Percentiles rank a stretch among this genome's conserved stretches.
Conservation (phyloP, 192 early-diverging fungal species). For the Chytriomyces confervae region DNA sequence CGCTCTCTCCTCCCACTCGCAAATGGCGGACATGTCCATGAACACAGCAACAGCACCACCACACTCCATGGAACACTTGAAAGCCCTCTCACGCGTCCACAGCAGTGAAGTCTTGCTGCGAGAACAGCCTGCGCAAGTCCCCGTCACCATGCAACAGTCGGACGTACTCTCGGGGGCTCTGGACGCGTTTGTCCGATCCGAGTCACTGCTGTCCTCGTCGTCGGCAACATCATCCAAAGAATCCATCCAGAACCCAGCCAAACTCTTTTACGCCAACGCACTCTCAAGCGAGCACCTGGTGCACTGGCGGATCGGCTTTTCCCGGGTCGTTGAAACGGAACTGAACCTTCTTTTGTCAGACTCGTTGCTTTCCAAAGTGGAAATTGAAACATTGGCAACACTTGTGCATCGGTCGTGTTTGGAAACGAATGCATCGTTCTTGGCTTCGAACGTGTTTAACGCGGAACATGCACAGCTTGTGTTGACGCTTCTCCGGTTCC, state of each 20-base stretch:
- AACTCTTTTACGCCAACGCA: neutral
- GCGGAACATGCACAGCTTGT: neutral
- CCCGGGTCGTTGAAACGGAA: neutral
- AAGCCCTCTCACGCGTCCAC: too few relatives aligned
- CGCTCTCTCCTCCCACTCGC: too few relatives aligned
- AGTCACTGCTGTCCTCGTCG: neutral
- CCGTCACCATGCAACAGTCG: too few relatives aligned
- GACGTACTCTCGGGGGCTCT: too few relatives aligned
- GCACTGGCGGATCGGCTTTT: neutral
- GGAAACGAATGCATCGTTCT: neutral
- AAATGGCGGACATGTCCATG: too few relatives aligned
- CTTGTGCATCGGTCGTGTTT: neutral
- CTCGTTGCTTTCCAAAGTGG: neutral
- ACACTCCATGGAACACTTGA: too few relatives aligned
- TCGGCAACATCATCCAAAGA: neutral
- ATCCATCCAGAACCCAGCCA: neutral
- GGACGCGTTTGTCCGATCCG: too few relatives aligned
- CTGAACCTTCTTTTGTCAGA: neutral
- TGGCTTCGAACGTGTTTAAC: neutral
- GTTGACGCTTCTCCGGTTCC: neutral
- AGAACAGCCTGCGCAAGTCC: too few relatives aligned
- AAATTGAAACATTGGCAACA: neutral
- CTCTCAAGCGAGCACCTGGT: neutral
- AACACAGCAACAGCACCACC: too few relatives aligned
- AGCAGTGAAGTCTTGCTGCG: too few relatives aligned